Base-by-base conservation (phyloP, 2,329 filamentous ascomycete species). In the Aureobasidium sp. region DNA sequence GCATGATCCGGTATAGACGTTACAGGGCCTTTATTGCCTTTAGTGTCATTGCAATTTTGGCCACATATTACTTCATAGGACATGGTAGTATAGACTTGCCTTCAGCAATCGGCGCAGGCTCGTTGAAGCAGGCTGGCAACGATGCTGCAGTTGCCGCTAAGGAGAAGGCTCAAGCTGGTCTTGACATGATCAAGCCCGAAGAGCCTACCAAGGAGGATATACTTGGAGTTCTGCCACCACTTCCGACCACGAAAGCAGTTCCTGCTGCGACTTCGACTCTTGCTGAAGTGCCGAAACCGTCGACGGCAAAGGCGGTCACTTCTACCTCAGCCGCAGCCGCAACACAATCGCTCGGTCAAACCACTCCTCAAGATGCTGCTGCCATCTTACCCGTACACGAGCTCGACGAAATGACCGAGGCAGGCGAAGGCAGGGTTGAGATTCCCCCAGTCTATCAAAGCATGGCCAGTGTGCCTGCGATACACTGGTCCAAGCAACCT, bases 401-500 rank as follows among this genome's bases (percentile, higher is more conserved):
- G 33, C 29, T 53, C 31, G 47, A 54, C 47, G 59, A 60, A 3
- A 53, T 51, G 25, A n/a, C 47, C 11, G 49, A 60, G 19, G 27
- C 19, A 10, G 59, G 49, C 19, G 27, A 74, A 47, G 74, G 70
- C 40, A 67, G 70, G 60, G 58, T 71, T 35, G 69, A 73, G 31
- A 66, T 66, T 19, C 53, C 53, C 11, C 21, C 49, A n/a, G 67
- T 35, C 38, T 59, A 57, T 63, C 67, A 9, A 66, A 65, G 33
- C 23, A 4, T 9, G 11, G 17, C 15, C 31, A 38, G 13, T 8
- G 9, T 25, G 4, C 55, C 57, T 25, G 21, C 21, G 4, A 46
- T 37, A 43, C 45, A 47, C 46, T 97, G 93, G 93, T 75, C 76
- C 60, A 90, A 87, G 71, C 80, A 83, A 64, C 76, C 79, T 3